Evolutionary conservation across 257 asterid species (phyloP).

Genomic region (Mentha longifolia): DNA sequence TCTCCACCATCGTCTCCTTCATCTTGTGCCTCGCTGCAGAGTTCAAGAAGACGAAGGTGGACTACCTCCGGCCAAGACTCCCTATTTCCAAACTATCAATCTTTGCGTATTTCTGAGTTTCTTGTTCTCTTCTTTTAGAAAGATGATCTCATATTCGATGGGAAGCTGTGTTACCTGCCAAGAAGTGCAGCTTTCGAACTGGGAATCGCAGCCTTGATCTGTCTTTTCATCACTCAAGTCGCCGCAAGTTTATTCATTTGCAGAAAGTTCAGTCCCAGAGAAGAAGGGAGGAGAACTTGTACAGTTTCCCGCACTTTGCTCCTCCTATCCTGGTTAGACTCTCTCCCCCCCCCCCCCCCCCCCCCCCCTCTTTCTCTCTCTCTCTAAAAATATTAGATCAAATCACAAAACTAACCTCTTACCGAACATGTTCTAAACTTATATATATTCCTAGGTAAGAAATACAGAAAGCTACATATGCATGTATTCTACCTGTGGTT

Average conservation of each 20-base stretch:
- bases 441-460: too few relatives aligned
- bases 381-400: too few relatives aligned
- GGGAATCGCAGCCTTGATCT: slow-evolving; percentile 52
- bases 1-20: slow-evolving; percentile 53
- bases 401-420: too few relatives aligned
- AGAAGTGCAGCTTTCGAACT: slow-evolving; percentile 53
- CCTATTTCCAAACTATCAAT: neutral
- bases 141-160: slow-evolving; percentile 66
- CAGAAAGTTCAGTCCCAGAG: slow-evolving; percentile 39
- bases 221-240: slow-evolving; percentile 50
- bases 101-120: neutral
- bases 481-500: neutral
- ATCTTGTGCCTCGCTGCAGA: slow-evolving; percentile 77
- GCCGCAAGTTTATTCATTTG: slow-evolving; percentile 52
- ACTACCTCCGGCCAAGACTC: neutral
- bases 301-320: slow-evolving; percentile 47
- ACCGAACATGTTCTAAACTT: too few relatives aligned
- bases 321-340: slow-evolving; percentile 67
- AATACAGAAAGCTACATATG: neutral
- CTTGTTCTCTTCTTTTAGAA: slow-evolving; percentile 41
- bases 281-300: slow-evolving; percentile 29
- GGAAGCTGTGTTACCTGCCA: slow-evolving; percentile 64
- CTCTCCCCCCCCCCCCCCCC: too few relatives aligned
- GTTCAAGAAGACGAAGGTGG: slow-evolving; percentile 69
- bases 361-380: slow-evolving; percentile 7